These are phyloP conservation scores for Hypomyces rosellus DNA, from an alignment of 2,329 filamentous ascomycete genomes.

Conservation along the genomic window DNA sequence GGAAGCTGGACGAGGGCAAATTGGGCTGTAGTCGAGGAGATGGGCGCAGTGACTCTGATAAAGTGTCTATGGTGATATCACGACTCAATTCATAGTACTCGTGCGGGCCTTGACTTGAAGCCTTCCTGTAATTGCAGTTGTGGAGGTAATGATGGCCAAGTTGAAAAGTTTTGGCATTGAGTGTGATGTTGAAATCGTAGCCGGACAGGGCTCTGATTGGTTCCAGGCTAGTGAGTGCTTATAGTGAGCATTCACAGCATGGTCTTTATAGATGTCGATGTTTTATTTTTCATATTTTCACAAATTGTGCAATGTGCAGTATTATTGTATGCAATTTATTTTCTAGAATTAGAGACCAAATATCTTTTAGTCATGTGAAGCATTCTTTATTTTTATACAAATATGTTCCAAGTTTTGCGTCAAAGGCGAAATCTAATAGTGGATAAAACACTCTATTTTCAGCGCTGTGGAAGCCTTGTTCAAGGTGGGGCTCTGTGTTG, in stretches of 20 bases:
- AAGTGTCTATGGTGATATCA: no score
- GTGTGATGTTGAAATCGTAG: constrained; percentile 9
- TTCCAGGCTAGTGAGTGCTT: constrained; percentile 4
- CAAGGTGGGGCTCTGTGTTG: no score
- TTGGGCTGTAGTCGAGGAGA: not conserved
- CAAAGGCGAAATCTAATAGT: no score
- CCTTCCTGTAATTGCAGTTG: not conserved
- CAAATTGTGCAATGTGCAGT: no score
- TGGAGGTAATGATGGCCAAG: not conserved
- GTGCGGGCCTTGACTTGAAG: not conserved
- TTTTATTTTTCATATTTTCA: not conserved
- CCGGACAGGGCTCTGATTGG: constrained; percentile 12
- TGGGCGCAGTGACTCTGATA: no score
- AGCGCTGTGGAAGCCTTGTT: no score
- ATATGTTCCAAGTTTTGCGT: no score
- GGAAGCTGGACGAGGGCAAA: not conserved
- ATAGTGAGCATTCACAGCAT: no score
- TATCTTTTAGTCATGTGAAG: not conserved
- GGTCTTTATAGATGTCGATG: not conserved
- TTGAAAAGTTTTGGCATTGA: not conserved
- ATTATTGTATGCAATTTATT: no score
- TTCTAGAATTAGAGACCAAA: no score
- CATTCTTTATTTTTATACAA: not conserved
- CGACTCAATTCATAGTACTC: not conserved
- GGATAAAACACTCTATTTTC: no score